Evolutionary conservation across 2,329 filamentous ascomycete genomes (phyloP).

Genomic region (Mycosphaerella arachidis): DNA sequence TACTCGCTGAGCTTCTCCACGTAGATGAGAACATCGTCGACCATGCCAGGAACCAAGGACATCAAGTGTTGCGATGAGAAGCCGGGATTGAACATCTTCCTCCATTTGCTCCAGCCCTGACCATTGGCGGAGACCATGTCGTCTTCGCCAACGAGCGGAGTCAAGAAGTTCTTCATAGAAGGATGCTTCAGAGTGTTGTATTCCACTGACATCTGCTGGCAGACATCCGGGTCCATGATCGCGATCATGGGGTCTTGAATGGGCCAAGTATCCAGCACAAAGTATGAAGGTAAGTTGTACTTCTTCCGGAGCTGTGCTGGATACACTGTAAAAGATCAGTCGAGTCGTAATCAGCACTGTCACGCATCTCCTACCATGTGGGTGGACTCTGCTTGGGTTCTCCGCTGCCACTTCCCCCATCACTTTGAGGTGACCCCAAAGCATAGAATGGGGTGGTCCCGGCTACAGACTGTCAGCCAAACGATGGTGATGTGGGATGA

Average conservation of each 20-base stretch:
- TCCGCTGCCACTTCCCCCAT: conserved; percentile 4
- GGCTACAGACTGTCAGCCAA: neutral
- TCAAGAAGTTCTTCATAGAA: conserved; percentile 11
- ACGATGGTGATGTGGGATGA: neutral
- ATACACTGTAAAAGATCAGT: conserved; percentile 4
- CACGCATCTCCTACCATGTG: conserved; percentile 6
- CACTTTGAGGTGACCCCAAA: conserved; percentile 8
- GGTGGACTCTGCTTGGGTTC: conserved; percentile 9
- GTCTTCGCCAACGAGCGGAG: conserved; percentile 17
- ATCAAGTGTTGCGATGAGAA: conserved; percentile 38
- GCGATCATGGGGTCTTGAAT: conserved; percentile 16
- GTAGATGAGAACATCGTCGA: conserved; percentile 34
- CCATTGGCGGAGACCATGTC: conserved; percentile 35
- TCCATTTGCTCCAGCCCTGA: conserved; percentile 41
- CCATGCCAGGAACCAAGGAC: conserved; percentile 36
- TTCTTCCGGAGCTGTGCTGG: conserved; percentile 14
- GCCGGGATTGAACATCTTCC: conserved; percentile 41
- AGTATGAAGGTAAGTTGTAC: conserved; percentile 18
- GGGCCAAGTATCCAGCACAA: conserved; percentile 25
- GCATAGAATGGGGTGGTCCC: conserved; percentile 8
- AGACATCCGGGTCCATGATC: conserved; percentile 19
- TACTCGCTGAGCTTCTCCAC: conserved; percentile 32
- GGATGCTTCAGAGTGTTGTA: conserved; percentile 14
- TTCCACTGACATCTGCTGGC: conserved; percentile 18
- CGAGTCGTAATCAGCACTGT: neutral